Base-by-base conservation (phyloP, 495 filamentous ascomycete species). In the Penicillium antarcticum region DNA sequence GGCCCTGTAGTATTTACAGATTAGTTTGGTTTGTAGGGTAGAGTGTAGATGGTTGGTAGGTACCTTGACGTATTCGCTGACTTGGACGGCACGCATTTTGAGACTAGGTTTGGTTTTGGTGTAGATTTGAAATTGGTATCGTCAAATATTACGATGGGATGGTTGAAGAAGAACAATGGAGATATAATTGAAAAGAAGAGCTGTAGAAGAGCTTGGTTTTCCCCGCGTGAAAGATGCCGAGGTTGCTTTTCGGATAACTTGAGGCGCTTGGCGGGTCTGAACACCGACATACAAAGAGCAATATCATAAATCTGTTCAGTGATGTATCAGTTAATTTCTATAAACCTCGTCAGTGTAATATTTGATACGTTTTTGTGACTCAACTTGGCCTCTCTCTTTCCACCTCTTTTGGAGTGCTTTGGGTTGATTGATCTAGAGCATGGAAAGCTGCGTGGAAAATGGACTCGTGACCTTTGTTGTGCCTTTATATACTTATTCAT, bases 41-140 rank as follows among this genome's bases (percentile, higher is more conserved):
- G n/a, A n/a, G n/a, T 29, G 35, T 42, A 32, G 49, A 39, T 14
- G 21, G 14, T 35, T 45, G 17, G 24, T 16, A 51, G 63, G 53
- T 70, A 86, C 91, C 76, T 89, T 86, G 71, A 95, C 88, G 61
- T 95, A 95, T 76, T 88, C 69, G 56, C 75, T 80, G 45, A 97
- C 59, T 70, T 95, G 88, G 52, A 97, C 89, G 53, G 83, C 92
- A 55, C 83, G 84, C 92, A 97, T 97, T 17, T 52, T 77, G 58
- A n/a, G 24, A 35, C 10, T 29, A 29, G 33, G 53, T 23, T 34
- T 44, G 1, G 5, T 23, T 11, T 37, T 5, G 10, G 16, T 16
- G 36, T 18, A 17, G 17, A 39, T 31, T 32, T 40, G 16, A 26
- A 13, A 39, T 32, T 48, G 23, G 17, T 12, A 2, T 26, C 24